A percentile compares a stretch with the other conserved stretches of the same genome.
phyloP scores from a whole-genome alignment of 2,329 filamentous ascomycete genomes.

The Neonectria hederae region DNA sequence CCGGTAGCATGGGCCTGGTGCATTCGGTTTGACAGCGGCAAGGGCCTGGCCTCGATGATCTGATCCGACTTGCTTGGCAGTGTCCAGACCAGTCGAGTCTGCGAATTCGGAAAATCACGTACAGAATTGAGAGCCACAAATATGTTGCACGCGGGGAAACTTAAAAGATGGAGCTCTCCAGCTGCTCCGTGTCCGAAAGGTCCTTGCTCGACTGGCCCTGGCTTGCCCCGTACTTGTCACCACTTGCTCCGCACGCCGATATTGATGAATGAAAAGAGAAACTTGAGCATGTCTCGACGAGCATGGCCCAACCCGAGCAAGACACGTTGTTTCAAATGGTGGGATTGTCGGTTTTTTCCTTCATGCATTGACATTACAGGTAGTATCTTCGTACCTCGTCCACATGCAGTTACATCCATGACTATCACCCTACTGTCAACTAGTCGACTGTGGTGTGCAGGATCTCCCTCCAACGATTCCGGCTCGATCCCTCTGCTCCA shows the following conservation, averaged over 20 bases:
- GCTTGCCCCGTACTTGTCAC: not conserved
- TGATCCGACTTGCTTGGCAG: not conserved
- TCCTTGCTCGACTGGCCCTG: too few relatives aligned
- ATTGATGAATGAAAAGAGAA: slow-evolving; percentile 1
- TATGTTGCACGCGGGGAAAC: not conserved
- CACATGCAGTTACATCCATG: not conserved
- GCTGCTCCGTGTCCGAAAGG: not conserved
- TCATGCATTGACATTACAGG: not conserved
- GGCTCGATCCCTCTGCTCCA: not conserved
- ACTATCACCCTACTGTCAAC: not conserved
- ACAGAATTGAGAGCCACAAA: not conserved
- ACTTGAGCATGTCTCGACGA: slow-evolving; percentile 10
- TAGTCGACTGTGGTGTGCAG: not conserved
- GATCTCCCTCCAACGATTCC: not conserved
- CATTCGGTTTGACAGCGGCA: slow-evolving; percentile 2
- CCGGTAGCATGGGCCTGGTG: not conserved
- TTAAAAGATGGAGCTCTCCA: slow-evolving; percentile 1
- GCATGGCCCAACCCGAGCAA: slow-evolving; percentile 13
- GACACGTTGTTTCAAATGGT: slow-evolving; percentile 17
- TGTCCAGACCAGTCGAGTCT: too few relatives aligned
- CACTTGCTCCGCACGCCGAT: not conserved
- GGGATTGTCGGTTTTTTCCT: not conserved
- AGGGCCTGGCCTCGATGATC: not conserved
- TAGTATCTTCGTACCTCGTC: not conserved
- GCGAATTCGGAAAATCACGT: not conserved